phyloP scores from a whole-genome alignment of 164 flowering plant genomes.

The Vitis riparia region DNA sequence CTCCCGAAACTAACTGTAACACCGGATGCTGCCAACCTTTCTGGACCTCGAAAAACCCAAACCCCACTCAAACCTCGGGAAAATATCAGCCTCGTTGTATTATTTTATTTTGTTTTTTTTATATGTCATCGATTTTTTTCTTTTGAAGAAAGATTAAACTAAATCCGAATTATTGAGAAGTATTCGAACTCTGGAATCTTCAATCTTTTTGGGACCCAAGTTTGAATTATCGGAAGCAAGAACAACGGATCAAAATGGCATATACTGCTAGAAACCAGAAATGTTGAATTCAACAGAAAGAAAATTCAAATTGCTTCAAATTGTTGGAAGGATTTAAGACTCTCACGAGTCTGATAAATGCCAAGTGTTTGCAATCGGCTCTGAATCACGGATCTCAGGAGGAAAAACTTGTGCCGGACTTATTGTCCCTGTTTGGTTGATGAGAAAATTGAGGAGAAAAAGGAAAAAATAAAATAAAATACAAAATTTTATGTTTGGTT shows the following conservation, averaged over 20 bases:
- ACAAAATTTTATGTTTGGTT: not conserved
- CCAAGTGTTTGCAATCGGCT: not conserved
- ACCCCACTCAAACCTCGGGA: conserved; percentile 28
- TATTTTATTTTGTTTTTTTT: not conserved
- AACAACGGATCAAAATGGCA: not conserved
- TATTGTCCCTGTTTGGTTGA: conserved; percentile 3
- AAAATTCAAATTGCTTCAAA: not conserved
- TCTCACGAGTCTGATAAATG: not conserved
- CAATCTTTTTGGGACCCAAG: no score
- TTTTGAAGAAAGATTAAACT: not conserved
- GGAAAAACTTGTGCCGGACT: not conserved
- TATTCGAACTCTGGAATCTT: not conserved
- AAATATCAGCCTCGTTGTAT: not conserved
- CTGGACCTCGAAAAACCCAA: conserved; percentile 31
- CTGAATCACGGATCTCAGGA: conserved; percentile 11
- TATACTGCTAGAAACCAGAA: conserved; percentile 1
- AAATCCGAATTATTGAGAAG: not conserved
- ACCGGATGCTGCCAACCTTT: conserved; percentile 15
- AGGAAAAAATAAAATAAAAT: not conserved
- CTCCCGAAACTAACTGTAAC: conserved; percentile 27
- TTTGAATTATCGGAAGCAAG: no score
- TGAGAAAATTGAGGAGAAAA: conserved; percentile 1
- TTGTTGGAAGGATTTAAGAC: not conserved
- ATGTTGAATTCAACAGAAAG: conserved; percentile 12
- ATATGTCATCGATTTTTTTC: not conserved